A percentile compares a stretch with the other conserved stretches of the same genome.
Evolutionary conservation across 1,284 basidiomycete genomes (phyloP).

Genomic region (Microbotryum scabiosae): DNA sequence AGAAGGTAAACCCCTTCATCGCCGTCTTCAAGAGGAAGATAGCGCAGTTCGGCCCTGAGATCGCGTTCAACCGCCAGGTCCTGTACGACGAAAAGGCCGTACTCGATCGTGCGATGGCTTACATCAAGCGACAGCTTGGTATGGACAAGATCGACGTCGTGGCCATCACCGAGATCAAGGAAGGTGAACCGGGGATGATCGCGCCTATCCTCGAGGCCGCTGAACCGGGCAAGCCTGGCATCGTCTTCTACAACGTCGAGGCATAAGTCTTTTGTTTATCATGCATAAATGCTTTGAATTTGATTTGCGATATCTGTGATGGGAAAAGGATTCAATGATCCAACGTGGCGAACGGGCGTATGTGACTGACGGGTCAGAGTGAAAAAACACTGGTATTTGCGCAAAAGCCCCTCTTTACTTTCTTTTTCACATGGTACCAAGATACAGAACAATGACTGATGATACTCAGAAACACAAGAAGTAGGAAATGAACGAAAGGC

Average conservation of each 20-base stretch:
- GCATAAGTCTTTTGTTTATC: background rate
- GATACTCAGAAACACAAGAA: too few relatives aligned
- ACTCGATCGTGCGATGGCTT: slow-evolving; percentile 62
- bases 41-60: slow-evolving; percentile 63
- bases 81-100: slow-evolving; percentile 80
- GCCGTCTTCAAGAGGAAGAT: slow-evolving; percentile 81
- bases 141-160: slow-evolving; percentile 63
- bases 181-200: slow-evolving; percentile 47
- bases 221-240: slow-evolving; percentile 74
- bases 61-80: slow-evolving; percentile 77
- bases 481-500: too few relatives aligned
- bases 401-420: too few relatives aligned
- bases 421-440: too few relatives aligned
- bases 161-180: slow-evolving; percentile 48
- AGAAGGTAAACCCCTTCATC: slow-evolving; percentile 92
- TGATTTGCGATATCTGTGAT: too few relatives aligned
- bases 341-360: too few relatives aligned
- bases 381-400: too few relatives aligned
- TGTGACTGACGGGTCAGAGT: too few relatives aligned
- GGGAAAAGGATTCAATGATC: too few relatives aligned
- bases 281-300: too few relatives aligned
- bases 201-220: slow-evolving; percentile 66
- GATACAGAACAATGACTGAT: too few relatives aligned
- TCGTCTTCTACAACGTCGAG: slow-evolving; percentile 27
- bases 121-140: slow-evolving; percentile 74